Percentiles rank a stretch among this genome's conserved stretches.
Evolutionary conservation across 495 filamentous ascomycete genomes (phyloP).

Genomic region (Daldinia caldariorum): DNA sequence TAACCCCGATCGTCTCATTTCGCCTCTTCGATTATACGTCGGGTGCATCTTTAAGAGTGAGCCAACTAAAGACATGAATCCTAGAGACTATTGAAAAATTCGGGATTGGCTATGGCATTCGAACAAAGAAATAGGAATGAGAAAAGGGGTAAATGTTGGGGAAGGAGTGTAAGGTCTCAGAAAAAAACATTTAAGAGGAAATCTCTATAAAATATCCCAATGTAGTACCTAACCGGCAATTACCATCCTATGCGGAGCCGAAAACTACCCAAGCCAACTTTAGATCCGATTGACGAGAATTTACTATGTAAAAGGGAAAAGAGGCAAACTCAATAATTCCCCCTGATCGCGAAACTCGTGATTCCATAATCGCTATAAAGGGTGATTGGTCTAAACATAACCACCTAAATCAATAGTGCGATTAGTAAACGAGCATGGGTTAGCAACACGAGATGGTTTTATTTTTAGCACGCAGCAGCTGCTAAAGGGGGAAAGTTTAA

Average conservation of each 20-base stretch:
- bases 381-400: not conserved
- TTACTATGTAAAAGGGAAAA: not conserved
- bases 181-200: not conserved
- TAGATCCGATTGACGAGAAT: not conserved
- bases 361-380: not conserved
- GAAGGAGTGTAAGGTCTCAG: too few species aligned
- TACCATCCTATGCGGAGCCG: not conserved
- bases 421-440: not conserved
- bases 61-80: not conserved
- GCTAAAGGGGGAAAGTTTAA: not conserved
- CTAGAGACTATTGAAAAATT: not conserved
- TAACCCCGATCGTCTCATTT: not conserved
- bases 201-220: not conserved
- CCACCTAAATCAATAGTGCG: too few species aligned
- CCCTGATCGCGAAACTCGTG: slow-evolving; percentile 1
- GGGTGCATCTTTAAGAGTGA: not conserved
- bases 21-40: not conserved
- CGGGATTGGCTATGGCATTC: not conserved
- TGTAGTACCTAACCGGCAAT: not conserved
- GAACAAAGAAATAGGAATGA: not conserved
- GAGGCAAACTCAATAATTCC: not conserved
- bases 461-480: slow-evolving; percentile 24
- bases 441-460: slow-evolving; percentile 14
- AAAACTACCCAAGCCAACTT: too few species aligned
- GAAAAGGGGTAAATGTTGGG: not conserved